Evolutionary conservation across 441 rosid species (phyloP).

Genomic region (Mallotus repandus): DNA sequence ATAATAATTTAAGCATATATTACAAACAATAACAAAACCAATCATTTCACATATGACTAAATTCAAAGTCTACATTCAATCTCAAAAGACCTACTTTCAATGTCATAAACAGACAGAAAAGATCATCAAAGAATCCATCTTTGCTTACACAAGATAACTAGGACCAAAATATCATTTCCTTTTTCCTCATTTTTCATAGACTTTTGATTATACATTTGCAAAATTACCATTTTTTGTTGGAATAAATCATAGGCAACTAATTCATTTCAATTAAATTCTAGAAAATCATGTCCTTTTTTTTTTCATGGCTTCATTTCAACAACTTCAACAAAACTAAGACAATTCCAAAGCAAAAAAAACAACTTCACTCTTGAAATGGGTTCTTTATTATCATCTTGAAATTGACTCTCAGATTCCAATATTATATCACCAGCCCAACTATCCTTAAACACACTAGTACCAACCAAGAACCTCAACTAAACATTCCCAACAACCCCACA

Average conservation of each 20-base stretch:
- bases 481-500: conserved; percentile 55
- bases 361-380: background rate
- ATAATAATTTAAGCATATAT: conserved; percentile 11
- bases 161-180: background rate
- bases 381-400: conserved; percentile 28
- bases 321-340: background rate
- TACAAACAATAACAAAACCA: background rate
- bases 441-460: conserved; percentile 48
- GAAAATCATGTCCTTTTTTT: background rate
- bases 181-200: background rate
- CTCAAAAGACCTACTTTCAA: background rate
- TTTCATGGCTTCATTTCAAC: background rate
- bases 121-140: conserved; percentile 5
- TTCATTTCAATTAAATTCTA: background rate
- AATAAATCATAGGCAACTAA: background rate
- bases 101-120: background rate
- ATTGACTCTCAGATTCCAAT: conserved; percentile 50
- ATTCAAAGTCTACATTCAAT: background rate
- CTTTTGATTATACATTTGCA: background rate
- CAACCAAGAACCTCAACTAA: conserved; percentile 53
- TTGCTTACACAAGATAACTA: background rate
- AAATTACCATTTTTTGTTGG: background rate
- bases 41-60: background rate
- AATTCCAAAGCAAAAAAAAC: background rate
- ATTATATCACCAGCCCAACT: conserved; percentile 62